These are phyloP conservation scores for Mrakia hoshinonis DNA, from an alignment of 768 basidiomycete species.

Conservation along the genomic window DNA sequence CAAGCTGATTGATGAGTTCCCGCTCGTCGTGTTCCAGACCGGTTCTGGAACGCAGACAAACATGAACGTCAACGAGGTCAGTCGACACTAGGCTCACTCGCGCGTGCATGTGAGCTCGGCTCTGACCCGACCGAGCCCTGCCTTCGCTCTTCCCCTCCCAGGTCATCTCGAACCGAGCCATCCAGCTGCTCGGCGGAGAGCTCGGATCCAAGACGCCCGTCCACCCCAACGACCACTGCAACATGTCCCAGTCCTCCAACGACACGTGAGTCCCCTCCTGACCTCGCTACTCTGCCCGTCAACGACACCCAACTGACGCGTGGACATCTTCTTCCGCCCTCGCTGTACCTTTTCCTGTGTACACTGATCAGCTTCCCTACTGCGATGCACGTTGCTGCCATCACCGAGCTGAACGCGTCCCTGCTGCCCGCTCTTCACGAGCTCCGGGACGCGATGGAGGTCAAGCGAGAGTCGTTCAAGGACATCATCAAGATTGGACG, in stretches of 20 bases:
- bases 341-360: not conserved
- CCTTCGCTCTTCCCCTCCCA: slow-evolving; percentile 36
- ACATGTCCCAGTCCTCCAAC: slow-evolving; percentile 97
- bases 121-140: not conserved
- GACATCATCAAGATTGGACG: slow-evolving; percentile 97
- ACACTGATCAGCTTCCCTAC: slow-evolving; percentile 72
- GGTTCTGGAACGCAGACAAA: slow-evolving; percentile 98
- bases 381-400: slow-evolving; percentile 96
- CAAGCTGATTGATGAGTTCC: slow-evolving; percentile 89
- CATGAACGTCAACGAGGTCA: slow-evolving; percentile 98
- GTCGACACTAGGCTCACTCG: not conserved
- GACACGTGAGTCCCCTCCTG: slow-evolving; percentile 67
- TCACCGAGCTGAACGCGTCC: slow-evolving; percentile 68
- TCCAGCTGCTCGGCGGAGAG: slow-evolving; percentile 89
- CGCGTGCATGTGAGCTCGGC: not conserved
- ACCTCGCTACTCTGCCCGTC: not conserved
- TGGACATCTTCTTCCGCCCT: not conserved
- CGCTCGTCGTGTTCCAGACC: slow-evolving; percentile 97
- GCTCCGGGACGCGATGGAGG: slow-evolving; percentile 72
- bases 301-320: not conserved
- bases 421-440: slow-evolving; percentile 78
- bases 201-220: slow-evolving; percentile 94
- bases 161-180: slow-evolving; percentile 98
- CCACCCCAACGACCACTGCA: slow-evolving; percentile 98
- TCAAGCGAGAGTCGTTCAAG: slow-evolving; percentile 73